These are phyloP conservation scores for Picea sitchensis DNA, from an alignment of 75 land plant genomes.

Conservation along the genomic window DNA sequence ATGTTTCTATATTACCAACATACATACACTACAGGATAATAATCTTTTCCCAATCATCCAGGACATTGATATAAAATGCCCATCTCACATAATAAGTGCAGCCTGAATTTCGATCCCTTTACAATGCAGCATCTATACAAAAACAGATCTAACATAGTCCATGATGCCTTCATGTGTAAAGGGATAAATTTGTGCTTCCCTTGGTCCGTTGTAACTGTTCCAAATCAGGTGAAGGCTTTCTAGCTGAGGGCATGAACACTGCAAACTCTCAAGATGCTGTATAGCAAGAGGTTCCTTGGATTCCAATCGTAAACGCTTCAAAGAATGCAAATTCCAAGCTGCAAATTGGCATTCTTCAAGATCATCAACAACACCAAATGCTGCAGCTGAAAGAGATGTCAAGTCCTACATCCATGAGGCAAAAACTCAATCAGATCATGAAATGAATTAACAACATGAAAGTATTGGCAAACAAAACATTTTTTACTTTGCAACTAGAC, in stretches of 20 bases:
- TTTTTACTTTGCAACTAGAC: not conserved
- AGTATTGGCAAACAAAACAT: not conserved
- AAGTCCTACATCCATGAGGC: slow-evolving; percentile 10
- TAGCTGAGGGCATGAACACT: slow-evolving; percentile 22
- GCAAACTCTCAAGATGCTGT: slow-evolving; percentile 22
- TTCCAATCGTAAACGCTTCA: slow-evolving; percentile 28
- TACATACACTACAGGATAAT: no score
- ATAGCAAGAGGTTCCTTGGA: slow-evolving; percentile 18
- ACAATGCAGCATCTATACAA: not conserved
- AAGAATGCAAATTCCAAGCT: slow-evolving; percentile 19
- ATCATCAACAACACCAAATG: slow-evolving; percentile 20
- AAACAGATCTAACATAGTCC: not conserved
- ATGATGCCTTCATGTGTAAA: slow-evolving; percentile 18
- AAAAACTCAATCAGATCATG: not conserved
- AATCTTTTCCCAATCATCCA: no score
- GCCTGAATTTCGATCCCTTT: not conserved
- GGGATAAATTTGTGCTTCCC: slow-evolving; percentile 28
- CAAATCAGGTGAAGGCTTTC: slow-evolving; percentile 41
- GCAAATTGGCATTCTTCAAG: slow-evolving; percentile 19
- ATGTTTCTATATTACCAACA: no score
- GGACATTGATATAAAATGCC: no score
- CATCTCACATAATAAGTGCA: not conserved
- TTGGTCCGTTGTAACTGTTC: slow-evolving; percentile 14
- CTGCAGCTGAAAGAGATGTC: slow-evolving; percentile 31
- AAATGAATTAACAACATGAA: not conserved